A percentile compares a stretch with the other conserved stretches of the same genome.
Evolutionary conservation across 257 asterid genomes (phyloP).

Genomic region (Solanum bukasovii): DNA sequence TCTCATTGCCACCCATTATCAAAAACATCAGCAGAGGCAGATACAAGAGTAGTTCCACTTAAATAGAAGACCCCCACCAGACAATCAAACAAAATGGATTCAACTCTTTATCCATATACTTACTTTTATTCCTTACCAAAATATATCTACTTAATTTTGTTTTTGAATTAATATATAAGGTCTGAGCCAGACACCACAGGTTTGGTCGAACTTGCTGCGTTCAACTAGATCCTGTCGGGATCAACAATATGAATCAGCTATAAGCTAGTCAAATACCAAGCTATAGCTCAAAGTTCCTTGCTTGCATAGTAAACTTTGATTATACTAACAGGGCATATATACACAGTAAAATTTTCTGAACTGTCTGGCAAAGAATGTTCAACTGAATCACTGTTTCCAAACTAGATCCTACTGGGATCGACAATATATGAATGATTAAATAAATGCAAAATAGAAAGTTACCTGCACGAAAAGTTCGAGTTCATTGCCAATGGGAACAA

Average conservation of each 20-base stretch:
- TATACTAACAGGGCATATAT: not conserved
- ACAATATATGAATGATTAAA: not conserved
- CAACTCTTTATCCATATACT: not conserved
- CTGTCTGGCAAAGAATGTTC: not conserved
- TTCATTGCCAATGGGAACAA: constrained; percentile 18
- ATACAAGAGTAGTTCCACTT: not conserved
- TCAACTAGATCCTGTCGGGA: not conserved
- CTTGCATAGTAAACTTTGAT: not conserved
- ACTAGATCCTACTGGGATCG: not conserved
- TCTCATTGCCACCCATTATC: not conserved
- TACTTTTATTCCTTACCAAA: not conserved
- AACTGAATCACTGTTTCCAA: not conserved
- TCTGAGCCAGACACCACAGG: not conserved
- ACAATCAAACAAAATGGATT: not conserved
- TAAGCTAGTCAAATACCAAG: not conserved
- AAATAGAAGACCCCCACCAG: not conserved
- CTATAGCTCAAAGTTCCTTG: not conserved
- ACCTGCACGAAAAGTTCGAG: constrained; percentile 15
- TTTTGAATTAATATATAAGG: not conserved
- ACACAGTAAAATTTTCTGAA: not conserved
- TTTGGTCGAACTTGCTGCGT: not conserved
- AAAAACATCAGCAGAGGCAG: not conserved
- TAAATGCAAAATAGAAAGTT: not conserved
- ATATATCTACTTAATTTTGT: not conserved
- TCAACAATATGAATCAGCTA: not conserved